Conservation (phyloP, 345 rosid genomes). For the Pugionium dolabratum region DNA sequence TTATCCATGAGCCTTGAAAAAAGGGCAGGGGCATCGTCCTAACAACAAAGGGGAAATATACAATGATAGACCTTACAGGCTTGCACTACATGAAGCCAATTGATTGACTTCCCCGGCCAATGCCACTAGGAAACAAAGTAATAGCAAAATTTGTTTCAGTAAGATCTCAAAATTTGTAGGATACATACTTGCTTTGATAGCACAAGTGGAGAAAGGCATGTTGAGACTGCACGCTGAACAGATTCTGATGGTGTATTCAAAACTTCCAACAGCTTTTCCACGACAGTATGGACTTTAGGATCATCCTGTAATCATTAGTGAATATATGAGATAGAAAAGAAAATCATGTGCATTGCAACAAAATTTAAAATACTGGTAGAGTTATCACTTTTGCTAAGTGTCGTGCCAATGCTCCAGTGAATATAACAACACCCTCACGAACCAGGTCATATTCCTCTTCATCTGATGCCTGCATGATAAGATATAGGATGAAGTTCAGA, state of each 20-base stretch:
- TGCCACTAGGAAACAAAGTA: slow-evolving; percentile 10
- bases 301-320: slow-evolving; percentile 67
- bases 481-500: slow-evolving; percentile 24
- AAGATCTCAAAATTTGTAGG: slow-evolving; percentile 1
- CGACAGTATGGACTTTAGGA: slow-evolving; percentile 88
- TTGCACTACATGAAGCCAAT: neutral
- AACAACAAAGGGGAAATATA: slow-evolving; percentile 26
- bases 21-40: slow-evolving; percentile 80
- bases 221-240: slow-evolving; percentile 93
- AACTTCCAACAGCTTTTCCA: slow-evolving; percentile 94
- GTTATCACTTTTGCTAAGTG: slow-evolving; percentile 73
- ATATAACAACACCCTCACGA: slow-evolving; percentile 98
- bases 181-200: slow-evolving; percentile 73
- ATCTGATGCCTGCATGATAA: slow-evolving; percentile 70
- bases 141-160: slow-evolving; percentile 14
- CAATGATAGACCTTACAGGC: neutral
- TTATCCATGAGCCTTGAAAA: slow-evolving; percentile 76
- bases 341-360: neutral
- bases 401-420: slow-evolving; percentile 92
- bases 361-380: slow-evolving; percentile 3
- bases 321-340: slow-evolving; percentile 26
- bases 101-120: slow-evolving; percentile 14
- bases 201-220: slow-evolving; percentile 89
- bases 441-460: slow-evolving; percentile 93
- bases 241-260: slow-evolving; percentile 98